Evolutionary conservation across 2,329 filamentous ascomycete species (phyloP).

Genomic region (Ramichloridium luteum): DNA sequence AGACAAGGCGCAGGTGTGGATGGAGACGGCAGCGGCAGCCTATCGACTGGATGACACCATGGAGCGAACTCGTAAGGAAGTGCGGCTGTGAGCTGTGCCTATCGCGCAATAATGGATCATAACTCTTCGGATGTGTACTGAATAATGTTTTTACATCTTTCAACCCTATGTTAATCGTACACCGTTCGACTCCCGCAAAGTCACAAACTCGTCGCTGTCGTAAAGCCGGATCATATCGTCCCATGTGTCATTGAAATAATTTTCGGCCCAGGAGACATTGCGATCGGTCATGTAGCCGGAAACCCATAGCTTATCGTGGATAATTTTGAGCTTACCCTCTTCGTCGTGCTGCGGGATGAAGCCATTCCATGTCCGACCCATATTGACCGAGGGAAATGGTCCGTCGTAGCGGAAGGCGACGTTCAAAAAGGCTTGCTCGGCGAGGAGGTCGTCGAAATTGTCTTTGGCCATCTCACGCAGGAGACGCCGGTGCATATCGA

Average conservation of each 20-base stretch:
- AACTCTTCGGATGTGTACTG: too few species aligned
- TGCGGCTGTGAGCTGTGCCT: too few species aligned
- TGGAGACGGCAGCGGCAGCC: slow-evolving; percentile 56
- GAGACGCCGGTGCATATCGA: slow-evolving; percentile 12
- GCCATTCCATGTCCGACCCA: slow-evolving; percentile 13
- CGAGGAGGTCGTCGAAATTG: slow-evolving; percentile 13
- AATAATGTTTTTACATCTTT: too few species aligned
- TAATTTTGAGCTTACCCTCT: slow-evolving; percentile 12
- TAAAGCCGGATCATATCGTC: slow-evolving; percentile 11
- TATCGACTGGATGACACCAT: slow-evolving; percentile 49
- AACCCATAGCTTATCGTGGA: slow-evolving; percentile 14
- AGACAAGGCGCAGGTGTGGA: slow-evolving; percentile 58
- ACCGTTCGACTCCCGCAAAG: neutral
- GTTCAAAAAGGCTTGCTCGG: slow-evolving; percentile 14
- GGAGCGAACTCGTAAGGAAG: too few species aligned
- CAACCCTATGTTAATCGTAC: too few species aligned
- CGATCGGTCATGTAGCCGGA: neutral
- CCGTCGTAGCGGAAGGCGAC: slow-evolving; percentile 10
- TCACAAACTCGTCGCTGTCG: slow-evolving; percentile 10
- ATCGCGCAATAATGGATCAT: too few species aligned
- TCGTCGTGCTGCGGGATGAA: slow-evolving; percentile 11
- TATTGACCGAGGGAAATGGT: slow-evolving; percentile 10
- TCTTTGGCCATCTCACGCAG: slow-evolving; percentile 9
- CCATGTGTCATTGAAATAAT: slow-evolving; percentile 11
- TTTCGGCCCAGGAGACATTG: slow-evolving; percentile 9